A percentile compares a stretch with the other conserved stretches of the same genome.
Conservation (phyloP, 345 rosid genomes). For the Aquilaria sinensis region DNA sequence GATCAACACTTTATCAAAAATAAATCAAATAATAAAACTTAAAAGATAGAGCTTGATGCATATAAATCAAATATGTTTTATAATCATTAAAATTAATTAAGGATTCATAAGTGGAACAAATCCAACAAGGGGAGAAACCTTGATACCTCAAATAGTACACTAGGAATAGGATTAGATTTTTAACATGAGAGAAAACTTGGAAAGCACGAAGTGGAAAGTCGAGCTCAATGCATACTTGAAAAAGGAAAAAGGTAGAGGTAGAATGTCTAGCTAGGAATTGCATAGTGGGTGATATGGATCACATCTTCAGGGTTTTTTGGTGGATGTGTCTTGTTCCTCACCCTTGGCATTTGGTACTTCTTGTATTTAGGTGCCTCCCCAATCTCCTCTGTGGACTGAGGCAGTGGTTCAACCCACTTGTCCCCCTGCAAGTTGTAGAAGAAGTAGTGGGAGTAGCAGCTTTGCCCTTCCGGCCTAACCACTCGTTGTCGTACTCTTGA, state of each 20-base stretch:
- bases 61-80: too few relatives aligned
- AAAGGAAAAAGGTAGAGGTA: neutral
- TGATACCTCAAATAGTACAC: too few relatives aligned
- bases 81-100: too few relatives aligned
- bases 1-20: too few relatives aligned
- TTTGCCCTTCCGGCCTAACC: slow-evolving; percentile 30
- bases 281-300: slow-evolving; percentile 42
- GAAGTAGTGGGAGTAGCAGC: slow-evolving; percentile 42
- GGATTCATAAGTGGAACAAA: too few relatives aligned
- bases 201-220: too few relatives aligned
- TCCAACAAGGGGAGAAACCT: too few relatives aligned
- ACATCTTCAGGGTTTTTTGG: slow-evolving; percentile 38
- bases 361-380: slow-evolving; percentile 34
- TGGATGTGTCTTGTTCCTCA: slow-evolving; percentile 48
- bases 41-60: too few relatives aligned
- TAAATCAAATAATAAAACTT: too few relatives aligned
- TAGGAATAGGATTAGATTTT: too few relatives aligned
- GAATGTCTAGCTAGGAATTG: slow-evolving; percentile 6
- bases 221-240: neutral
- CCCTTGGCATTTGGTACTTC: slow-evolving; percentile 33
- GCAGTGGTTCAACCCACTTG: slow-evolving; percentile 51
- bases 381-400: slow-evolving; percentile 33
- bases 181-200: too few relatives aligned
- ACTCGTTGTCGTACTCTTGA: slow-evolving; percentile 53
- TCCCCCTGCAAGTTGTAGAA: slow-evolving; percentile 43